Conservation (phyloP, 345 rosid species). For the Dipteronia sinensis region DNA sequence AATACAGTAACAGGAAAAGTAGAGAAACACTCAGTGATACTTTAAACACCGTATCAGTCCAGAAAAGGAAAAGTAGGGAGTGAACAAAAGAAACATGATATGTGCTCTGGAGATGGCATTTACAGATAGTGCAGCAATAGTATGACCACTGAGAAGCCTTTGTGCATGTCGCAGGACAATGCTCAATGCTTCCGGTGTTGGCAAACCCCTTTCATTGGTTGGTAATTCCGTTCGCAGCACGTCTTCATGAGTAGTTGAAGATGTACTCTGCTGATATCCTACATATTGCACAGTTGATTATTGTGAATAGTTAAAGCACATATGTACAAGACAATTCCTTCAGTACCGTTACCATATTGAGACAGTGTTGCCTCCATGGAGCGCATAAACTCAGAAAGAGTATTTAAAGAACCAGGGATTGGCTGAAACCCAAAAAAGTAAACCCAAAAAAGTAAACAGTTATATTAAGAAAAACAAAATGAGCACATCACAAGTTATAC, state of each 20-base stretch:
- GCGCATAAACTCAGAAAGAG: conserved; percentile 70
- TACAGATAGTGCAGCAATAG: conserved; percentile 72
- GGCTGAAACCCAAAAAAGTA: conserved; percentile 53
- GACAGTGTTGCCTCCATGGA: conserved; percentile 71
- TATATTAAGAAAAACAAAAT: conserved; percentile 2
- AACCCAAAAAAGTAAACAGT: conserved; percentile 10
- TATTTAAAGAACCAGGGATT: conserved; percentile 78
- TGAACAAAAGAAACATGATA: conserved; percentile 11
- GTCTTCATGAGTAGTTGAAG: conserved; percentile 40
- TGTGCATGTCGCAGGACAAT: conserved; percentile 64
- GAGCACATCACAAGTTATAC: background rate
- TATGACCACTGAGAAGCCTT: conserved; percentile 57
- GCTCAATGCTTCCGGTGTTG: conserved; percentile 68
- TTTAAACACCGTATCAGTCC: background rate
- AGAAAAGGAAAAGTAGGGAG: background rate
- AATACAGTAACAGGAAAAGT: background rate
- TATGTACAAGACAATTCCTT: conserved; percentile 10
- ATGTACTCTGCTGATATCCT: conserved; percentile 56
- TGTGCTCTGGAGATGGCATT: conserved; percentile 16
- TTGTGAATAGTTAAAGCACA: conserved; percentile 5
- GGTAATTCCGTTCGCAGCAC: conserved; percentile 52
- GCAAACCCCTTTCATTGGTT: conserved; percentile 48
- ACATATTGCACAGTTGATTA: conserved; percentile 34
- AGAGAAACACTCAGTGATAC: background rate
- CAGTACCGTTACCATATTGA: conserved; percentile 55